A percentile compares a stretch with the other conserved stretches of the same genome.
Evolutionary conservation across 2,329 filamentous ascomycete species (phyloP).

Genomic region (Alternaria sp.): DNA sequence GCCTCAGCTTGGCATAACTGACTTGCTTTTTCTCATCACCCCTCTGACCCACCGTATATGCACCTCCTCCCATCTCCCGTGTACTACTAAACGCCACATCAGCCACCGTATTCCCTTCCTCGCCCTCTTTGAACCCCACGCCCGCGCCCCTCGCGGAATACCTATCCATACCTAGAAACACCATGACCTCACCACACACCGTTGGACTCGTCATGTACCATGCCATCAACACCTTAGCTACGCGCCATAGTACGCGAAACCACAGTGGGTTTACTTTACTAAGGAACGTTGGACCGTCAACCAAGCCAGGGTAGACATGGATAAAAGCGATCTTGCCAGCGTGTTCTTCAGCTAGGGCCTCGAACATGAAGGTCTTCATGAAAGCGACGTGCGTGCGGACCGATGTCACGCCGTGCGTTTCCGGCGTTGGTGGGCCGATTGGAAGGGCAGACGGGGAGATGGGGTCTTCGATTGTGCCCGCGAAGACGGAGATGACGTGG

Average conservation of each 20-base stretch:
- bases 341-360: slow-evolving; percentile 30
- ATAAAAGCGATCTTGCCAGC: slow-evolving; percentile 37
- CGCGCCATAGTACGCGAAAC: slow-evolving; percentile 35
- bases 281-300: slow-evolving; percentile 38
- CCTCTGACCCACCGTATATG: slow-evolving; percentile 33
- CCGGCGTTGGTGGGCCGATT: slow-evolving; percentile 28
- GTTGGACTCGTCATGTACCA: slow-evolving; percentile 29
- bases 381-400: slow-evolving; percentile 39
- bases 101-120: not conserved
- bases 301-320: slow-evolving; percentile 43
- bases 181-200: slow-evolving; percentile 41
- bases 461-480: slow-evolving; percentile 35
- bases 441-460: slow-evolving; percentile 33
- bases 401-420: slow-evolving; percentile 33
- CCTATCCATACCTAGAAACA: slow-evolving; percentile 35
- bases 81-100: slow-evolving; percentile 27
- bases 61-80: slow-evolving; percentile 30
- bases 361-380: slow-evolving; percentile 41
- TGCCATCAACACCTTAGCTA: slow-evolving; percentile 30
- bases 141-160: slow-evolving; percentile 24
- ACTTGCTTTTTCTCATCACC: slow-evolving; percentile 26
- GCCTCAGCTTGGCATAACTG: slow-evolving; percentile 26
- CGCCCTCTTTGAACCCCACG: slow-evolving; percentile 10
- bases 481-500: slow-evolving; percentile 46
- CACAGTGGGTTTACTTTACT: slow-evolving; percentile 34